phyloP scores from a whole-genome alignment of 106 monocot species.

The Dendrobium catenatum region DNA sequence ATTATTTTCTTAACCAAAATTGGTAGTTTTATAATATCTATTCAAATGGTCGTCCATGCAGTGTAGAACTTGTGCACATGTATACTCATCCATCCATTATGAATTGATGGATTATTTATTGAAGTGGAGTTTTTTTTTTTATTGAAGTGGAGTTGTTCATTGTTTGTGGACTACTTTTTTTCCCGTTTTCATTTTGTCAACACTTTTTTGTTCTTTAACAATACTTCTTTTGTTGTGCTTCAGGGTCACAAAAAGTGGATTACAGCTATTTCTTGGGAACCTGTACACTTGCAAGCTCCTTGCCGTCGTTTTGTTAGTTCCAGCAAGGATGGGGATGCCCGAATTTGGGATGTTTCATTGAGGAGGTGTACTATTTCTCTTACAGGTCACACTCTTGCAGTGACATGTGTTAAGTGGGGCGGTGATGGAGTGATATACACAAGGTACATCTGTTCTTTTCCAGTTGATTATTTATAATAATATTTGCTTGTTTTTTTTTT shows the following conservation, averaged over 20 bases:
- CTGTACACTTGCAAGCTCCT: slow-evolving; percentile 85
- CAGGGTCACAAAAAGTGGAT: slow-evolving; percentile 99
- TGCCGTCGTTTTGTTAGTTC: slow-evolving; percentile 94
- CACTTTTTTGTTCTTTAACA: neutral
- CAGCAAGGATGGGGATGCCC: slow-evolving; percentile 97
- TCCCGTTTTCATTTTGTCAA: neutral
- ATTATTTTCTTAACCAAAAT: neutral
- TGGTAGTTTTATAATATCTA: neutral
- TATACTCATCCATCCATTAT: neutral
- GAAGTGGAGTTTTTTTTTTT: neutral
- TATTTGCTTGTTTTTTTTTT: neutral
- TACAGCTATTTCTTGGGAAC: slow-evolving; percentile 96
- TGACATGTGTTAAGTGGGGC: slow-evolving; percentile 98
- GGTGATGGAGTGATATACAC: slow-evolving; percentile 95
- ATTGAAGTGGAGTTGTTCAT: neutral
- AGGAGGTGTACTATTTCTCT: slow-evolving; percentile 61
- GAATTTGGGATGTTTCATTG: slow-evolving; percentile 82
- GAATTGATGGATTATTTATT: neutral
- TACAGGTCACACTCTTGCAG: slow-evolving; percentile 77
- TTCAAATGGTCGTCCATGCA: neutral
- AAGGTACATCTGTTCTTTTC: slow-evolving; percentile 32
- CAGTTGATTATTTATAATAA: neutral
- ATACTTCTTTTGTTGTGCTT: neutral
- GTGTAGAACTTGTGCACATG: neutral
- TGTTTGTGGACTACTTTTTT: neutral